Percentiles rank a stretch among this genome's conserved stretches.
phyloP scores from a whole-genome alignment of 2,329 filamentous ascomycete genomes.

The Thermoascus crustaceus region DNA sequence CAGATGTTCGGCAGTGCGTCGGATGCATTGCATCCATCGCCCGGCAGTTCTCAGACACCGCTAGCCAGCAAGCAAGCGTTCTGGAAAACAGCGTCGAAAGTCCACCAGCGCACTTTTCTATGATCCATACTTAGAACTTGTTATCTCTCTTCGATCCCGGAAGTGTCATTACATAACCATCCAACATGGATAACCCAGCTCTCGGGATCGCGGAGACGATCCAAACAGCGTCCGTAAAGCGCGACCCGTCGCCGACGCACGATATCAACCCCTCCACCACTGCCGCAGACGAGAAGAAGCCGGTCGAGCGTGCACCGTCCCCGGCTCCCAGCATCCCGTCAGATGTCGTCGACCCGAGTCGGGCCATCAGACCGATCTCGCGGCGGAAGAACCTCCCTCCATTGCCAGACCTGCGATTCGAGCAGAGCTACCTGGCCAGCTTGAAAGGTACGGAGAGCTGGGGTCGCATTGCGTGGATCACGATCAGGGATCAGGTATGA shows the following conservation, averaged over 20 bases:
- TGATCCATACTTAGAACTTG: background rate
- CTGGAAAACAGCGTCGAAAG: too few species aligned
- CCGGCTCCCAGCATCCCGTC: slow-evolving; percentile 40
- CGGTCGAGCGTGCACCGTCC: slow-evolving; percentile 41
- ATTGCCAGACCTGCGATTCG: slow-evolving; percentile 77
- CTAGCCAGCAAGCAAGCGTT: too few species aligned
- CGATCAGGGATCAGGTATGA: slow-evolving; percentile 73
- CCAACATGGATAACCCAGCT: slow-evolving; percentile 31
- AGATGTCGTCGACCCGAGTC: slow-evolving; percentile 36
- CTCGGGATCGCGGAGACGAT: slow-evolving; percentile 68
- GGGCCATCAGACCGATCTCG: slow-evolving; percentile 26
- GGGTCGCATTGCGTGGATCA: slow-evolving; percentile 76
- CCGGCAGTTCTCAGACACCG: too few species aligned
- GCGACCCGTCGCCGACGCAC: slow-evolving; percentile 59
- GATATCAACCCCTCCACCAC: slow-evolving; percentile 79
- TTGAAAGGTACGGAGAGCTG: slow-evolving; percentile 71
- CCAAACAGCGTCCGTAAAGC: slow-evolving; percentile 72
- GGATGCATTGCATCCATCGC: too few species aligned
- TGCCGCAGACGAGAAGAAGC: slow-evolving; percentile 57
- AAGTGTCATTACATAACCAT: too few species aligned
- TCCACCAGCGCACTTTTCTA: too few species aligned
- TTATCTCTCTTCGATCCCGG: too few species aligned
- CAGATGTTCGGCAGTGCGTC: too few species aligned
- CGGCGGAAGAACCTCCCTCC: slow-evolving; percentile 55
- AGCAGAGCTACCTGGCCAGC: slow-evolving; percentile 94